Conservation (phyloP, 1,284 basidiomycete species). For the Megacollybia platyphylla region DNA sequence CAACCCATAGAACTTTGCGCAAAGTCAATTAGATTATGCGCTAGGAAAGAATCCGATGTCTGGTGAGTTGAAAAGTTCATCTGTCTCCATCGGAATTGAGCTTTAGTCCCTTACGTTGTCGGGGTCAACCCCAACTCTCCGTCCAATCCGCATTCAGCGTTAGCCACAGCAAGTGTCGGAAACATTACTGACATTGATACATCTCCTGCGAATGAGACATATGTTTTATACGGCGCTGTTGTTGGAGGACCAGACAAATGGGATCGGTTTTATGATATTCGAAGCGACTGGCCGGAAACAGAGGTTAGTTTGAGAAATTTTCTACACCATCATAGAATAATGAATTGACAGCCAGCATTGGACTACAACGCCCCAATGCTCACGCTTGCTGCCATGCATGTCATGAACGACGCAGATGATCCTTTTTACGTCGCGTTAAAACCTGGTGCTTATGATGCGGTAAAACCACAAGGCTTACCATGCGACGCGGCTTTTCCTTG, state of each 20-base stretch:
- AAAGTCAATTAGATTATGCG: constrained; percentile 68
- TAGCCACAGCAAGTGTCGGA: constrained; percentile 67
- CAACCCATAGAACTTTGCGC: constrained; percentile 47
- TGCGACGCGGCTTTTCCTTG: constrained; percentile 67
- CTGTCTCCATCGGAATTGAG: not conserved
- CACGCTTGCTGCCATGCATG: constrained; percentile 66
- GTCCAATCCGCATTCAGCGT: constrained; percentile 77
- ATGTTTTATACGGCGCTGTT: constrained; percentile 78
- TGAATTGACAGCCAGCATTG: constrained; percentile 42
- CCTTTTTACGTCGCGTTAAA: constrained; percentile 67
- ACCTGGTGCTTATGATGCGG: constrained; percentile 51
- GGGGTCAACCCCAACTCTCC: constrained; percentile 86
- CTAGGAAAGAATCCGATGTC: constrained; percentile 85
- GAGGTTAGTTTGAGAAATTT: constrained; percentile 33
- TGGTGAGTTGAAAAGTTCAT: constrained; percentile 21
- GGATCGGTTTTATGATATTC: constrained; percentile 75
- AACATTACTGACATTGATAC: constrained; percentile 60
- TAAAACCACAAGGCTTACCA: constrained; percentile 53
- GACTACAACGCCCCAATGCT: constrained; percentile 84
- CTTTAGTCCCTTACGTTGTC: constrained; percentile 62
- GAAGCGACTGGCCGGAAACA: constrained; percentile 72
- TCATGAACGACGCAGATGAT: constrained; percentile 54
- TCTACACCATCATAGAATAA: constrained; percentile 2
- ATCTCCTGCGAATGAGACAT: constrained; percentile 54
- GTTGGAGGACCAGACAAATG: constrained; percentile 75